Conservation (phyloP, 345 rosid species). For the Sisymbrium irio region DNA sequence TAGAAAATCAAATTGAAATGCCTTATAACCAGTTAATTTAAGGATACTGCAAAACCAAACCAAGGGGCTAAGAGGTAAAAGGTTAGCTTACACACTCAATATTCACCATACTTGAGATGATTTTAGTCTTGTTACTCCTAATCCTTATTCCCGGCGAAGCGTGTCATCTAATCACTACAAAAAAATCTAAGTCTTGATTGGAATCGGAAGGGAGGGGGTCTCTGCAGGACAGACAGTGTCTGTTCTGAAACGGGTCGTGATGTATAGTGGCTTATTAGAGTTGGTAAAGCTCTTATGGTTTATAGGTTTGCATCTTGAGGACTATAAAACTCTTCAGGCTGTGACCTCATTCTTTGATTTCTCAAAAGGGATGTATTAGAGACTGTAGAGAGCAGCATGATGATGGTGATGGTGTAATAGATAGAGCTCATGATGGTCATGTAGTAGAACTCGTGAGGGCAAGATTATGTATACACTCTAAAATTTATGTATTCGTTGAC, state of each 20-base stretch:
- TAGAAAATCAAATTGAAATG: constrained; percentile 29
- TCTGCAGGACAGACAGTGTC: not conserved
- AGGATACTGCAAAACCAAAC: constrained; percentile 10
- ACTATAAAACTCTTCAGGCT: not conserved
- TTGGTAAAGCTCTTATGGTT: constrained; percentile 1
- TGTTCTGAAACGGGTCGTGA: not conserved
- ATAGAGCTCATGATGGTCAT: not conserved
- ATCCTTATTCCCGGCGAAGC: not conserved
- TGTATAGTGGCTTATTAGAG: not conserved
- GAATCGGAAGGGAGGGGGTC: not conserved
- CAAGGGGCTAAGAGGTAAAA: not conserved
- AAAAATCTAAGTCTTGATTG: not conserved
- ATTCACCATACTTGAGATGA: not conserved
- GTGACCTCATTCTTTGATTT: not conserved
- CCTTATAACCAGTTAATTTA: not conserved
- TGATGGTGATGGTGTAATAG: not conserved
- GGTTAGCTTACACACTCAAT: not conserved
- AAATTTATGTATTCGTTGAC: not conserved
- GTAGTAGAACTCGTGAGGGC: not conserved
- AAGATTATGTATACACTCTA: too few species aligned
- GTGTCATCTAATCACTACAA: not conserved
- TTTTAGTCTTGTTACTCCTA: not conserved
- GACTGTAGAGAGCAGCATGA: not conserved
- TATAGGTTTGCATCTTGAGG: not conserved
- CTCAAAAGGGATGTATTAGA: not conserved